phyloP scores from a whole-genome alignment of 1,284 basidiomycete species.

The Lentinula novae-zelandiae region DNA sequence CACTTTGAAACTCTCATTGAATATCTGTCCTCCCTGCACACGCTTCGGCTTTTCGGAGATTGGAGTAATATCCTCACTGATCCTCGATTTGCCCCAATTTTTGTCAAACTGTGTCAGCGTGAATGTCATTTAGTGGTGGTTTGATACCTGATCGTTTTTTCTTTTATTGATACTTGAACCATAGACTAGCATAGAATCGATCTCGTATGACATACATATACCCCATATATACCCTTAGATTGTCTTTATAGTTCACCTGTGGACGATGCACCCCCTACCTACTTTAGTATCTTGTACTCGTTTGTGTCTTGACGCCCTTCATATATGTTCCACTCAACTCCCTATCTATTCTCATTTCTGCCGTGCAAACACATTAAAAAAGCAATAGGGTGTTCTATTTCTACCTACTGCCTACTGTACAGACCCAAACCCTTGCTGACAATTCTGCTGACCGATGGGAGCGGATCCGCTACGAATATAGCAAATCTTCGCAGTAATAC shows the following conservation, averaged over 20 bases:
- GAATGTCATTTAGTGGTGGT: conserved; percentile 8
- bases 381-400: too few relatives aligned
- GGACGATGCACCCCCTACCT: neutral
- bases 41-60: conserved; percentile 45
- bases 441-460: conserved; percentile 55
- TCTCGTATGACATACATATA: neutral
- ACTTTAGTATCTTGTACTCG: neutral
- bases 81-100: conserved; percentile 26
- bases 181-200: too few relatives aligned
- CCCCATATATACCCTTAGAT: neutral
- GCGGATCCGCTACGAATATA: conserved; percentile 76
- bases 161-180: neutral
- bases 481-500: conserved; percentile 68
- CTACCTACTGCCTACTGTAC: conserved; percentile 43
- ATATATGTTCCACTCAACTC: neutral
- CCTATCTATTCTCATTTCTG: too few relatives aligned
- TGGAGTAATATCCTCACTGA: conserved; percentile 38
- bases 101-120: neutral
- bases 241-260: neutral
- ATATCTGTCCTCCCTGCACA: conserved; percentile 35
- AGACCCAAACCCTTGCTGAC: conserved; percentile 59
- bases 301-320: neutral
- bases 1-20: conserved; percentile 42
- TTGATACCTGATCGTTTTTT: neutral
- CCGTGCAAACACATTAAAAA: too few relatives aligned